Evolutionary conservation across 805 yeast species (phyloP).

Genomic region (Kodamaea kakaduensis): DNA sequence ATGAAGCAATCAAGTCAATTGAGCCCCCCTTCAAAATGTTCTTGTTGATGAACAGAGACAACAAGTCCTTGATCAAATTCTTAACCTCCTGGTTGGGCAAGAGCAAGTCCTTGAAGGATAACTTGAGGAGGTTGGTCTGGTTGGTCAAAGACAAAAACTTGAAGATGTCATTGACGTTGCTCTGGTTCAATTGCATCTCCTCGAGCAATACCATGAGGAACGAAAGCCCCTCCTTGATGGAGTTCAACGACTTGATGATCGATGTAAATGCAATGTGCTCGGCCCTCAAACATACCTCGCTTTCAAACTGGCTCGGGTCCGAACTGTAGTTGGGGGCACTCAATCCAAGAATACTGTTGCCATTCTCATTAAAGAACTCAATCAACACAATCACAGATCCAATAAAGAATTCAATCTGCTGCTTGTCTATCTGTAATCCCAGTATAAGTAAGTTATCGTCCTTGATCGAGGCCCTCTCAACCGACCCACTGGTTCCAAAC

Average conservation of each 20-base stretch:
- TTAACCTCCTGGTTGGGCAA: conserved; percentile 61
- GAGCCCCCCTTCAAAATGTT: conserved; percentile 90
- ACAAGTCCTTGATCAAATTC: conserved; percentile 74
- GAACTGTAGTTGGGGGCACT: conserved; percentile 53
- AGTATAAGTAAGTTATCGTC: conserved; percentile 43
- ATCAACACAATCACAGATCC: conserved; percentile 67
- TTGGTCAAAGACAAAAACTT: conserved; percentile 63
- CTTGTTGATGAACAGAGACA: conserved; percentile 84
- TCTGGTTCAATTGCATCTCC: conserved; percentile 48
- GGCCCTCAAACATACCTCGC: conserved; percentile 75
- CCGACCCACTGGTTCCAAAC: conserved; percentile 31
- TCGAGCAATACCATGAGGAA: conserved; percentile 79
- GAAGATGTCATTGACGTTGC: conserved; percentile 60
- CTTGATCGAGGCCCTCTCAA: conserved; percentile 35
- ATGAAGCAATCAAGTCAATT: conserved; percentile 82
- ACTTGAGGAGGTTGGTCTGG: conserved; percentile 60
- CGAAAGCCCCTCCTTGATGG: conserved; percentile 86
- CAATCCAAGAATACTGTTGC: conserved; percentile 57
- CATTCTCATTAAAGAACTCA: conserved; percentile 66
- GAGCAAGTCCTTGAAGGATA: conserved; percentile 73
- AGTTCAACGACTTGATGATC: conserved; percentile 64
- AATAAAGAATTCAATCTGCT: conserved; percentile 61
- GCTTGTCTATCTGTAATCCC: conserved; percentile 43
- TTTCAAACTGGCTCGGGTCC: conserved; percentile 47
- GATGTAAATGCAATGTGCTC: conserved; percentile 87